phyloP scores from a whole-genome alignment of 768 basidiomycete species.

The Termitomyces sp. region DNA sequence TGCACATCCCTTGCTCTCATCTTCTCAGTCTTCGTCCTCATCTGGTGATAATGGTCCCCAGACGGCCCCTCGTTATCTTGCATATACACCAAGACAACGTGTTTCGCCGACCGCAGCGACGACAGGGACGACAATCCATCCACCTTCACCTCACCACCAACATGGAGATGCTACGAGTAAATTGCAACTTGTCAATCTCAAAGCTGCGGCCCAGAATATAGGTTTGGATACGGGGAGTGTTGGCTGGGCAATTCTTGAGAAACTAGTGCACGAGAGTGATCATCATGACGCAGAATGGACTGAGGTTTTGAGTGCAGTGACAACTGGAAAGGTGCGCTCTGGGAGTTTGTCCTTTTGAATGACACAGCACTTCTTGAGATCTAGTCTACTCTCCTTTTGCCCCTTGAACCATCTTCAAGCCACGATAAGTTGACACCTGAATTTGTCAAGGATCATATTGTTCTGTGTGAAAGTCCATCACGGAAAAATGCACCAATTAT shows the following conservation, averaged over 20 bases:
- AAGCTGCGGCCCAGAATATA: conserved; percentile 61
- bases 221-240: conserved; percentile 59
- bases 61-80: conserved; percentile 48
- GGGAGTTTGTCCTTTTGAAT: neutral
- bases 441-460: conserved; percentile 79
- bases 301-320: conserved; percentile 61
- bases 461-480: conserved; percentile 51
- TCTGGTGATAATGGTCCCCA: conserved; percentile 20
- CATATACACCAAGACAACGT: conserved; percentile 74
- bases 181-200: conserved; percentile 68
- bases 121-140: conserved; percentile 43
- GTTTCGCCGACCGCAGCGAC: conserved; percentile 36
- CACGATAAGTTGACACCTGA: conserved; percentile 60
- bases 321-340: conserved; percentile 56
- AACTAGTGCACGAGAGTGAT: conserved; percentile 43
- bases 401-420: conserved; percentile 50
- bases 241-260: conserved; percentile 78
- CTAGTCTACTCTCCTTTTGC: conserved; percentile 79
- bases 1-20: conserved; percentile 63
- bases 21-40: conserved; percentile 22
- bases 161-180: conserved; percentile 61
- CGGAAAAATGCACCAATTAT: conserved; percentile 49
- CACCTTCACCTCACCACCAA: conserved; percentile 38
- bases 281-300: conserved; percentile 61
- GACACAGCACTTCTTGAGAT: conserved; percentile 4